Conservation (phyloP, 768 basidiomycete genomes). For the Collybiopsis luxurians region DNA sequence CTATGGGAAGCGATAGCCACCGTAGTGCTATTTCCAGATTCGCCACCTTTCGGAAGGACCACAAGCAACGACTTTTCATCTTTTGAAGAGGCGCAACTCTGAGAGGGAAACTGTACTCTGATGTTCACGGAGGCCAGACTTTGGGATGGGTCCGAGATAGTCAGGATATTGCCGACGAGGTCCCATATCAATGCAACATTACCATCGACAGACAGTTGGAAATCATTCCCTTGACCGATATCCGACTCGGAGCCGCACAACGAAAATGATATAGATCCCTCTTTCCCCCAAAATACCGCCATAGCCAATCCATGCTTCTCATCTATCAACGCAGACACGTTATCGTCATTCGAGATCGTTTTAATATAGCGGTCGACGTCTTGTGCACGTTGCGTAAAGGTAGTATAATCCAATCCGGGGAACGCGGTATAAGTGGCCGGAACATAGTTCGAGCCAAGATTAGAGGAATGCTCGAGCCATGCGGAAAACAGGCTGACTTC, state of each 20-base stretch:
- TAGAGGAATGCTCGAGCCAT: conserved; percentile 45
- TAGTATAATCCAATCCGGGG: conserved; percentile 41
- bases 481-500: conserved; percentile 65
- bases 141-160: conserved; percentile 69
- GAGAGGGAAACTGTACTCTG: too few relatives aligned
- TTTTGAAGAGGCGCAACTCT: too few relatives aligned
- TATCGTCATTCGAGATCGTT: conserved; percentile 43
- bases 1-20: not conserved
- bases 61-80: conserved; percentile 17
- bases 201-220: conserved; percentile 28
- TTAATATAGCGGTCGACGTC: conserved; percentile 22
- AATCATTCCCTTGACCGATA: conserved; percentile 9
- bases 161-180: conserved; percentile 38
- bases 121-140: conserved; percentile 28
- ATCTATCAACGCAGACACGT: conserved; percentile 52
- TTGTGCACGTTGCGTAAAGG: conserved; percentile 38
- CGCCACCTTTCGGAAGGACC: conserved; percentile 31
- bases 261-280: conserved; percentile 35
- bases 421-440: conserved; percentile 53
- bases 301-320: conserved; percentile 34
- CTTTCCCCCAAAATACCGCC: conserved; percentile 58
- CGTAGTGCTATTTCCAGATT: conserved; percentile 1
- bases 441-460: too few relatives aligned
- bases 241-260: conserved; percentile 31
- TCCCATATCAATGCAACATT: conserved; percentile 45